A percentile compares a stretch with the other conserved stretches of the same genome.
Evolutionary conservation across 2,329 filamentous ascomycete species (phyloP).

Genomic region (Fusarium camptoceras): DNA sequence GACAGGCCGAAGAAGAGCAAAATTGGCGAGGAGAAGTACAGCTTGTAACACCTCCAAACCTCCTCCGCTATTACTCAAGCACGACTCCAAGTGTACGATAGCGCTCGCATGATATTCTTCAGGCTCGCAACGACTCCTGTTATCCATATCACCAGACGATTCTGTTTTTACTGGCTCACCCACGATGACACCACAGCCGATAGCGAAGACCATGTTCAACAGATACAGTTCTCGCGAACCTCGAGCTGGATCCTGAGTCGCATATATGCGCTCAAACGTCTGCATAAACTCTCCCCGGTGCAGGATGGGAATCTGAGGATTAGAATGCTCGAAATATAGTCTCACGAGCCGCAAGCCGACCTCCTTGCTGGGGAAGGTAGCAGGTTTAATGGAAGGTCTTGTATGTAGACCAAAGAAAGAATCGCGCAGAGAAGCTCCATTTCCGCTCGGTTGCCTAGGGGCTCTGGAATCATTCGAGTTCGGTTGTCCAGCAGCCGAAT

Average conservation of each 20-base stretch:
- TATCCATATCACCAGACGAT: slow-evolving; percentile 50
- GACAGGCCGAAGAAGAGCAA: slow-evolving; percentile 90
- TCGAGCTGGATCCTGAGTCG: slow-evolving; percentile 71
- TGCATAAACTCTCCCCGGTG: slow-evolving; percentile 91
- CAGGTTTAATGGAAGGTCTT: slow-evolving; percentile 86
- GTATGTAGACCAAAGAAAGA: slow-evolving; percentile 98
- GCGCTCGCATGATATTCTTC: slow-evolving; percentile 97
- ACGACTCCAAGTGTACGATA: slow-evolving; percentile 89
- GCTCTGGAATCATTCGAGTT: slow-evolving; percentile 52
- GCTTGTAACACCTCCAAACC: slow-evolving; percentile 92
- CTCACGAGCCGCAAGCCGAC: slow-evolving; percentile 79
- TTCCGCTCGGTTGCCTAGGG: slow-evolving; percentile 41
- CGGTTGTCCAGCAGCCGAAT: slow-evolving; percentile 71
- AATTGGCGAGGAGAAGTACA: slow-evolving; percentile 89
- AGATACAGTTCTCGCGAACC: slow-evolving; percentile 89
- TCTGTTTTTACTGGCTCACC: slow-evolving; percentile 68
- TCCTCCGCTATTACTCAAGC: slow-evolving; percentile 86
- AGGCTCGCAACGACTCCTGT: slow-evolving; percentile 71
- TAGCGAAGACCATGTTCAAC: slow-evolving; percentile 97
- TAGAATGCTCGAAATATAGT: slow-evolving; percentile 95
- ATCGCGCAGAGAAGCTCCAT: slow-evolving; percentile 87
- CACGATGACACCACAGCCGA: slow-evolving; percentile 92
- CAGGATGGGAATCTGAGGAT: slow-evolving; percentile 93
- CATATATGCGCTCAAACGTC: slow-evolving; percentile 85
- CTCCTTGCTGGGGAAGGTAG: slow-evolving; percentile 82